A percentile compares a stretch with the other conserved stretches of the same genome.
Evolutionary conservation across 805 yeast genomes (phyloP).

Genomic region (Barnettozyma vustinii): DNA sequence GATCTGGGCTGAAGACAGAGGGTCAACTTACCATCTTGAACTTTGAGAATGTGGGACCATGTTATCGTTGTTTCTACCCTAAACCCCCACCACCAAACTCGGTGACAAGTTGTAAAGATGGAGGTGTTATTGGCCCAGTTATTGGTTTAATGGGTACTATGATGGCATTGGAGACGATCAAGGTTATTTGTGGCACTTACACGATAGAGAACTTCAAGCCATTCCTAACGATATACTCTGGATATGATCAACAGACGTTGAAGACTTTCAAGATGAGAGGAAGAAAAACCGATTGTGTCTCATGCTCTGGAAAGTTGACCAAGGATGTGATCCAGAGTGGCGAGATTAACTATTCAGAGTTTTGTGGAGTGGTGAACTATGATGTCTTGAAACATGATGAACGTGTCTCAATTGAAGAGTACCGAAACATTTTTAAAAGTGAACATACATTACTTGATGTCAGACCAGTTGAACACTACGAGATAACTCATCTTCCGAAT

Average conservation of each 20-base stretch:
- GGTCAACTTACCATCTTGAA: conserved; percentile 84
- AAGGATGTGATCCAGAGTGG: conserved; percentile 39
- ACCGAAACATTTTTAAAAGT: conserved; percentile 14
- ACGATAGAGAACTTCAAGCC: conserved; percentile 53
- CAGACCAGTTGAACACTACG: conserved; percentile 72
- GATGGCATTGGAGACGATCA: conserved; percentile 86
- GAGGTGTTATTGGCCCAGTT: conserved; percentile 94
- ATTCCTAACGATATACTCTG: conserved; percentile 61
- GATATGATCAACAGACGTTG: conserved; percentile 59
- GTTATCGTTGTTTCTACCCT: conserved; percentile 93
- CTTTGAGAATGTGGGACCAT: conserved; percentile 67
- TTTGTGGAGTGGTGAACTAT: conserved; percentile 62
- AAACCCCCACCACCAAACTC: conserved; percentile 80
- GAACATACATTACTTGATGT: conserved; percentile 59
- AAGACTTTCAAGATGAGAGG: conserved; percentile 78
- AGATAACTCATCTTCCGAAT: conserved; percentile 53
- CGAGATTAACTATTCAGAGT: conserved; percentile 56
- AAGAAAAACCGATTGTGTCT: conserved; percentile 51
- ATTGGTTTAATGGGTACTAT: conserved; percentile 85
- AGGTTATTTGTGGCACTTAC: conserved; percentile 58
- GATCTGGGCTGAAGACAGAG: conserved; percentile 85
- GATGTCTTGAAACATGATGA: conserved; percentile 39
- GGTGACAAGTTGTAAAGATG: conserved; percentile 83
- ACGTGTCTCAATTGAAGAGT: conserved; percentile 43
- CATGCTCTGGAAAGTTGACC: conserved; percentile 53